phyloP scores from a whole-genome alignment of 352 stramenopile species.

The Globisporangium parvum region DNA sequence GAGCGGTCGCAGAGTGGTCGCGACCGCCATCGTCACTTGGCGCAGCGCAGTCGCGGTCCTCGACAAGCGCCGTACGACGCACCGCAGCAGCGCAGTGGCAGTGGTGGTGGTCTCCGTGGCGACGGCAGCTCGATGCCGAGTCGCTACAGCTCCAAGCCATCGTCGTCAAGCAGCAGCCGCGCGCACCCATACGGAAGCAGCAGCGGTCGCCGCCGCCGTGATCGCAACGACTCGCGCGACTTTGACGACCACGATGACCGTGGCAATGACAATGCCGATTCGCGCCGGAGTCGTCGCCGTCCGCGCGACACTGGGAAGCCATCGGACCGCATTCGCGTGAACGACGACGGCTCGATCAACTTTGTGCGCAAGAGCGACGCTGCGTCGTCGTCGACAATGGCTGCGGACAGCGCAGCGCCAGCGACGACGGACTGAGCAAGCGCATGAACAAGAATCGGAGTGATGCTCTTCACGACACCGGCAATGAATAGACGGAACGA shows the following conservation, averaged over 20 bases:
- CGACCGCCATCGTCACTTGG: background rate
- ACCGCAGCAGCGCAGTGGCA: conserved; percentile 14
- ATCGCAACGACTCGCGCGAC: conserved; percentile 8
- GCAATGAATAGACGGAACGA: no score
- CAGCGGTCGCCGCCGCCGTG: conserved; percentile 10
- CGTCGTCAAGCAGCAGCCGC: conserved; percentile 18
- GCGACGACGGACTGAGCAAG: no score
- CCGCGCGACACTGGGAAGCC: conserved; percentile 28
- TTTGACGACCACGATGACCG: conserved; percentile 10
- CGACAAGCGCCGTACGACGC: background rate
- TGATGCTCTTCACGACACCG: no score
- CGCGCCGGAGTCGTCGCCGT: background rate
- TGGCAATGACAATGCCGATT: background rate
- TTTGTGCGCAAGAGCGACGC: conserved; percentile 25
- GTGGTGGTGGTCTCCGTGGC: background rate
- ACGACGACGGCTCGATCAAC: conserved; percentile 58
- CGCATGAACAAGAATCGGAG: no score
- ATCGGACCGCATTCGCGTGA: conserved; percentile 51
- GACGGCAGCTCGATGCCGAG: conserved; percentile 18
- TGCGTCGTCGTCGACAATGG: no score
- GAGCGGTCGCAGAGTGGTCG: conserved; percentile 22
- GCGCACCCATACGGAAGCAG: conserved; percentile 40
- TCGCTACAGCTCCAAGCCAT: conserved; percentile 16
- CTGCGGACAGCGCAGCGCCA: no score
- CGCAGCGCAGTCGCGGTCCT: conserved; percentile 19